These are phyloP conservation scores for Solanum appendiculatum DNA, from an alignment of 257 asterid genomes.

Conservation along the genomic window DNA sequence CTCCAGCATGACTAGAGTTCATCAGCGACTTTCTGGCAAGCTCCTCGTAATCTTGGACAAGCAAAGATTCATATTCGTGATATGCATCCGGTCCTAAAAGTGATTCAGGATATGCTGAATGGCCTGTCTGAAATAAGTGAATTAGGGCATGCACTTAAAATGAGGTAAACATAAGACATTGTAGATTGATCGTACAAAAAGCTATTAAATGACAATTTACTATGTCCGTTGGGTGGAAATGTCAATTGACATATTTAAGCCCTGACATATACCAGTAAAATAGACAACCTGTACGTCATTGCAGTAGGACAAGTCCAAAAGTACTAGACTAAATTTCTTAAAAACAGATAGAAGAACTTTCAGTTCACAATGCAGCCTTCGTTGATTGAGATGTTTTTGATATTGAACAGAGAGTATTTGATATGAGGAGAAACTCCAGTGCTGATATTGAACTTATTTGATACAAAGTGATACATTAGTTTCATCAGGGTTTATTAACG, in stretches of 20 bases:
- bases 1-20: conserved; percentile 17
- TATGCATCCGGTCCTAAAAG: conserved; percentile 97
- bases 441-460: neutral
- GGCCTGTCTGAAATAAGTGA: conserved; percentile 50
- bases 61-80: conserved; percentile 74
- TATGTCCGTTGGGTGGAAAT: neutral
- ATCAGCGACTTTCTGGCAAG: conserved; percentile 42
- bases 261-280: neutral
- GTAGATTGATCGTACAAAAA: neutral
- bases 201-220: neutral
- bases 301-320: neutral
- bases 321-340: neutral
- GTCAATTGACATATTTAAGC: neutral
- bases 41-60: conserved; percentile 87
- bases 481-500: neutral
- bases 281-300: neutral
- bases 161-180: neutral
- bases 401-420: neutral
- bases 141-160: neutral
- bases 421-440: neutral
- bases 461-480: neutral
- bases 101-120: conserved; percentile 89
- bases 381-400: neutral
- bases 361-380: neutral
- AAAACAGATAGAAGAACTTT: neutral